Base-by-base conservation (phyloP, 805 yeast species). In the Metschnikowia similis region DNA sequence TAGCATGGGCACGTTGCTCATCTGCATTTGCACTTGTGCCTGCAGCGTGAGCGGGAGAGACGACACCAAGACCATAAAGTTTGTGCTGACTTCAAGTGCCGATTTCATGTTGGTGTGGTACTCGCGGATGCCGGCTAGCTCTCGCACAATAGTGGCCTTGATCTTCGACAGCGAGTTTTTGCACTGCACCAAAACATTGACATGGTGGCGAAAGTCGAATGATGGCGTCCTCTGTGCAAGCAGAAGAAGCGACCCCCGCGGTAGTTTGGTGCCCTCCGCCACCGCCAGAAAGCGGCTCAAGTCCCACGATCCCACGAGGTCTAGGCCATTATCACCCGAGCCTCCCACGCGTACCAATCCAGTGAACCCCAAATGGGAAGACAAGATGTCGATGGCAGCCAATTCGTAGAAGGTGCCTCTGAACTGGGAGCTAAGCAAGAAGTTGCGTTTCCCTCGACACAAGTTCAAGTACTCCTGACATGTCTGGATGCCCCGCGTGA, bases 321-420 rank as follows among this genome's bases (percentile, higher is more conserved):
- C 87, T 4, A 82, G 66, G 0, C 87, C 87, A 47, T 75, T 70
- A 55, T 82, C 87, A 45, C 74, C 72, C 1, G 81, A 68, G 1
- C 85, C 84, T 1, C 87, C 87, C 36, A 70, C 73, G 38, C 79
- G 74, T 1, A 67, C 52, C 41, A 80, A 49, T 32, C 69, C 59
- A 13, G 58, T 56, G 40, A 79, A 67, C 16, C 69, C 61, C 27
- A 80, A 66, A n/a, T 62, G 55, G 1, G 63, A 44, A 49, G 69
- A 66, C 4, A 82, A 62, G 34, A 71, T 65, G 5, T 66, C 65
- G 53, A 74, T 67, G 28, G 76, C 68, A 2, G 71, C 60, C 16
- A 79, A 62, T 53, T 82, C 87, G 56, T 81, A 82, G 32, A 81
- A 54, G 0, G 83, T 79, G 3, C 87, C 87, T 44, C 66, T 64